Conservation (phyloP, 257 asterid genomes). For the Dorcoceras hygrometricum region DNA sequence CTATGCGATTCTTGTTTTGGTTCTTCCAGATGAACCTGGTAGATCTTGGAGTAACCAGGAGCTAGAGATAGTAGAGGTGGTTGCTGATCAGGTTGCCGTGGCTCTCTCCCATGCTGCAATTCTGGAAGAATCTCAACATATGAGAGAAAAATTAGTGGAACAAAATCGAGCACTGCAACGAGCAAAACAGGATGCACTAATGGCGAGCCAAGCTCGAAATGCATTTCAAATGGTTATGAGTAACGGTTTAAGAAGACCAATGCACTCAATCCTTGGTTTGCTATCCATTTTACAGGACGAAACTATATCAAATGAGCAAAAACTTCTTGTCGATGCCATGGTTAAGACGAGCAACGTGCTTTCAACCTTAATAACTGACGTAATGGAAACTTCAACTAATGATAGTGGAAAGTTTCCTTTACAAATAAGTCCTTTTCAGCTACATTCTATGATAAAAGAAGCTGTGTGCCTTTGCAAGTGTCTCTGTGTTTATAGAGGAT, state of each 20-base stretch:
- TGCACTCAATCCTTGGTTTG: conserved; percentile 83
- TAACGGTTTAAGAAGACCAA: conserved; percentile 79
- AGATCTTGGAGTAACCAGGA: conserved; percentile 73
- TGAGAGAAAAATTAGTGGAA: conserved; percentile 67
- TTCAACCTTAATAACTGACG: conserved; percentile 65
- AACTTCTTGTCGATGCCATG: conserved; percentile 66
- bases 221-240: conserved; percentile 84
- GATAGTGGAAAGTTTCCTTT: conserved; percentile 56
- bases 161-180: conserved; percentile 78
- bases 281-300: conserved; percentile 74
- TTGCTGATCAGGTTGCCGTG: conserved; percentile 94
- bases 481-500: conserved; percentile 62
- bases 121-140: conserved; percentile 82
- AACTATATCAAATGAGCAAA: conserved; percentile 52
- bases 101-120: conserved; percentile 96
- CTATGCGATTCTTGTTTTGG: conserved; percentile 85
- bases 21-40: conserved; percentile 62
- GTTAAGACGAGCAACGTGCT: conserved; percentile 67
- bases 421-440: conserved; percentile 57
- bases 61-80: conserved; percentile 74
- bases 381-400: conserved; percentile 66
- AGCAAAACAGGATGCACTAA: conserved; percentile 73
- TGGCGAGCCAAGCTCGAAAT: conserved; percentile 84
- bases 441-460: conserved; percentile 71
- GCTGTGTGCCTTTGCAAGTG: conserved; percentile 84